Base-by-base conservation (phyloP, 768 basidiomycete genomes). In the Termitomyces heimii region DNA sequence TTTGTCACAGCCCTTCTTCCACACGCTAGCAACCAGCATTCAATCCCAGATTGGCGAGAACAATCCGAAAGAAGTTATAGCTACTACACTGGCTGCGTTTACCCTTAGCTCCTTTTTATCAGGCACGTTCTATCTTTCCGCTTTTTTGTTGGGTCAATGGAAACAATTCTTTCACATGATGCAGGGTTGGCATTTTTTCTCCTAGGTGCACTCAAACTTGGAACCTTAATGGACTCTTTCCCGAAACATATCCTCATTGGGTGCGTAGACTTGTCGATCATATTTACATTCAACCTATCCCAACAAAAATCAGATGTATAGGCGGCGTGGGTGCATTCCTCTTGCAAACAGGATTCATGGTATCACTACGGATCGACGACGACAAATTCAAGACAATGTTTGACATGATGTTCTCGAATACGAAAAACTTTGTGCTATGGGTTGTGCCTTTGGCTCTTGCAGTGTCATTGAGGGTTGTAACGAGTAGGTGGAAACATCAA, bases 181-280 rank as follows among this genome's bases (percentile, higher is more conserved):
- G 56, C 63, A 86, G 88, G 88, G 26, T 67, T 94, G 29, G 77
- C 89, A 0, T 97, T 96, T 71, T 86, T 95, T 70, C 70, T 90
- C 20, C 80, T 98, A 20, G 94, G 94, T 14, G 82, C 81, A 24
- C 83, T 95, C 61, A 85, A 85, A 51, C 79, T 98, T 16, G 96
- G 96, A 3, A 79, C 82, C 9, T 71, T 98, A 8, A 87, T 97
- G 37, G 94, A 94, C 1, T 98, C 98, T 74, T 98, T 98, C 73
- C 96, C 96, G n/a, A 80, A 96, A n/a, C 94, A 97, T 67, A 97
- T 98, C 67, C 81, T 98, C 26, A 91, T 98, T 26, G 95, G 95
- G 82, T 90, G 22, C 28, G 42, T 53, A 3, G 7, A 3, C 16
- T 8, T 3, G 8, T 6, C 4, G 29, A 31, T 26, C 3, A n/a